Evolutionary conservation across 73 alveolate species (phyloP), one percentile per base, ranked within the genome.

Genomic region (Tetrahymena elliotti): DNA sequence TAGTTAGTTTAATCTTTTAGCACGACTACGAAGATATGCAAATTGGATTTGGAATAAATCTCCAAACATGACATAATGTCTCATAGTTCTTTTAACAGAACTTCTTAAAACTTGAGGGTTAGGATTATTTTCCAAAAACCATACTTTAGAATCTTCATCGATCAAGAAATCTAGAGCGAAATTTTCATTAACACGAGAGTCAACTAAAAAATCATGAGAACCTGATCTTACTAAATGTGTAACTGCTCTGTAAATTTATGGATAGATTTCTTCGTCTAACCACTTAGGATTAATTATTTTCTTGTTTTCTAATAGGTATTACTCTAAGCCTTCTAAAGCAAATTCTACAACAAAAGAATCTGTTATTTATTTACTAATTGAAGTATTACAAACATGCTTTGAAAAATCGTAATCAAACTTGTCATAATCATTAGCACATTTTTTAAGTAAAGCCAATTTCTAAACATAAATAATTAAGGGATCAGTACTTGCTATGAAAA

Each of bases 161-260:
- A 94, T 38, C 39, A 94, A 52, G 39, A 94, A 94, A 52, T 94
- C 96, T 9, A 94, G 84, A 33, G 96, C 96, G 84, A 94, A 94
- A 35, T 84, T 84, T 52, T 94, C 96, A 84, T 88, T 94, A 1
- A 88, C 93, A 53, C 93, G 93, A 94, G 95, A 84, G 39, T 94
- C 96, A 83, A 52, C 84, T 16, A 52, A 33, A 33, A 94, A 94
- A 34, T 39, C 93, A 24, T 40, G 93, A 40, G 84, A 52, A 0
- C 95, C 93, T 9, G 95, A 39, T 84, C 93, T 94, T 13, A 84
- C 53, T 34, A 94, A 94, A 88, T 94, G 96, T 31, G 53, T 94
- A 22, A 94, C 92, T 68, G 83, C 93, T 94, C 95, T 41, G 38
- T 94, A 94, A 31, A 94, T 88, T 33, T 52, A 84, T 0, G 96